These are phyloP conservation scores for Lathyrus sativus DNA, from an alignment of 306 rosid species.

Conservation along the genomic window DNA sequence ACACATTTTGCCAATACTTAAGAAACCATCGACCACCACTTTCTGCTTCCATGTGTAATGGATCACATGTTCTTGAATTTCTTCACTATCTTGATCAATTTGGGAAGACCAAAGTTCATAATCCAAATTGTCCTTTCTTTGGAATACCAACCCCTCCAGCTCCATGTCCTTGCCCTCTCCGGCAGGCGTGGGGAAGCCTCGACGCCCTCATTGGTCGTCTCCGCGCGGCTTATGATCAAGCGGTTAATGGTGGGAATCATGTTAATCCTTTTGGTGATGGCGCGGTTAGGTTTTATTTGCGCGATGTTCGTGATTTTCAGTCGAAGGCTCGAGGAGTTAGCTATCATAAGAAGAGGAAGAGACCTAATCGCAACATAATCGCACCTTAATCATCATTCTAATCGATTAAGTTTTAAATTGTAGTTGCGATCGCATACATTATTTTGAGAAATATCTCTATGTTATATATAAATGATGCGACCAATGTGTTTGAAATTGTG, in stretches of 20 bases:
- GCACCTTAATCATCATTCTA: neutral
- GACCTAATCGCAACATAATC: slow-evolving; percentile 46
- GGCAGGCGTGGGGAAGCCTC: slow-evolving; percentile 98
- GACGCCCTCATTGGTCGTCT: slow-evolving; percentile 96
- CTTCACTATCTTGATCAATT: slow-evolving; percentile 90
- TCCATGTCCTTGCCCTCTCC: slow-evolving; percentile 88
- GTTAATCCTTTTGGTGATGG: slow-evolving; percentile 81
- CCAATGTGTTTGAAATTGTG: neutral
- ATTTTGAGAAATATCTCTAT: neutral
- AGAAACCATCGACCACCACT: slow-evolving; percentile 83
- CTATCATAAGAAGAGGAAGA: slow-evolving; percentile 89
- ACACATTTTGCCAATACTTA: slow-evolving; percentile 90
- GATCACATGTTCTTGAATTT: slow-evolving; percentile 81
- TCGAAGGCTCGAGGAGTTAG: slow-evolving; percentile 88
- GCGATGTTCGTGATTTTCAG: slow-evolving; percentile 93
- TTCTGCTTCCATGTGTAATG: slow-evolving; percentile 60
- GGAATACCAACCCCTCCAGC: slow-evolving; percentile 85
- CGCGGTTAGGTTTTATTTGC: slow-evolving; percentile 66
- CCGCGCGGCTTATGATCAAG: slow-evolving; percentile 81
- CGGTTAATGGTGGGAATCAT: slow-evolving; percentile 58
- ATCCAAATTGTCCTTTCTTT: slow-evolving; percentile 78
- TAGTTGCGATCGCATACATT: neutral
- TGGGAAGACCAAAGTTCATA: slow-evolving; percentile 91
- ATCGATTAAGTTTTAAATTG: neutral
- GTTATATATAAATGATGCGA: neutral